Evolutionary conservation across 164 flowering plant species (phyloP).

Genomic region (Nymphaea thermarum): DNA sequence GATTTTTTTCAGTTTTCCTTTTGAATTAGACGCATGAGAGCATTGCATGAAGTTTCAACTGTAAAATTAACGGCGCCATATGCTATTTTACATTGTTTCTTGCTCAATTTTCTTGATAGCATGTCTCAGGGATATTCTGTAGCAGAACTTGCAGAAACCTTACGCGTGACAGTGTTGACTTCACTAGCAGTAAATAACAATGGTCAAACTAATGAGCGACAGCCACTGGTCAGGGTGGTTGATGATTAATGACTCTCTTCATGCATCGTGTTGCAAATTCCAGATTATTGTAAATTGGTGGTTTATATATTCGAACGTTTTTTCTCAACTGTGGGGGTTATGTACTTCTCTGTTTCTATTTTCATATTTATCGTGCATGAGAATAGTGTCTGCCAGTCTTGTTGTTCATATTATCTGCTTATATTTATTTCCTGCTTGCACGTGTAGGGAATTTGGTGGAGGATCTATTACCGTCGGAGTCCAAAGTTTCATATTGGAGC

Average conservation of each 20-base stretch:
- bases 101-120: no score
- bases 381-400: background rate
- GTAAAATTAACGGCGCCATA: no score
- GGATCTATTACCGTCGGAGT: constrained; percentile 51
- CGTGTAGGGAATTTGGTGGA: constrained; percentile 42
- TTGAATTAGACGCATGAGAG: no score
- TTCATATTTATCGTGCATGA: background rate
- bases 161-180: no score
- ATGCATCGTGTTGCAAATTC: background rate
- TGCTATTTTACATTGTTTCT: no score
- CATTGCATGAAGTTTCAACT: no score
- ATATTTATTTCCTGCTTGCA: background rate
- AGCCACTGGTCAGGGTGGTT: background rate
- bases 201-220: background rate
- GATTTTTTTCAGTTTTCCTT: no score
- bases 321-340: background rate
- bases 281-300: background rate
- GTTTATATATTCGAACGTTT: background rate
- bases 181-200: no score
- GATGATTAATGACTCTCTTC: background rate
- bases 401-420: background rate
- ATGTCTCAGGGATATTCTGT: no score
- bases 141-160: no score
- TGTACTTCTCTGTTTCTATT: background rate
- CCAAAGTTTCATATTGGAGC: constrained; percentile 57